Conservation (phyloP, 306 rosid genomes). For the Ochetophila trinervis region DNA sequence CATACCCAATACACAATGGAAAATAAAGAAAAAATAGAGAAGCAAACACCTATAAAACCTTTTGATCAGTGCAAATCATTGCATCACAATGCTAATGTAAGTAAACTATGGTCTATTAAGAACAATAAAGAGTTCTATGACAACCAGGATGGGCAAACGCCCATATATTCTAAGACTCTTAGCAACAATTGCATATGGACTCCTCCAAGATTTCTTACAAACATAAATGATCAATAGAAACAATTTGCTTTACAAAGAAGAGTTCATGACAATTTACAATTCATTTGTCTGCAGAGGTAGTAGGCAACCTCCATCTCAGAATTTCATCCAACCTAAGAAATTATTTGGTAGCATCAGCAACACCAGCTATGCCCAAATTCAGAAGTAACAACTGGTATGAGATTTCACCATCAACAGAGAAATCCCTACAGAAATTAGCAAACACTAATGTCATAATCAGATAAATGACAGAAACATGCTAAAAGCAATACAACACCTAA, state of each 20-base stretch:
- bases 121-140: constrained; percentile 17
- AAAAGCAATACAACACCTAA: neutral
- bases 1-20: neutral
- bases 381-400: constrained; percentile 32
- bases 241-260: constrained; percentile 56
- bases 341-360: constrained; percentile 35
- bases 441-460: constrained; percentile 12
- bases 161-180: constrained; percentile 28
- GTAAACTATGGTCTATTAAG: constrained; percentile 9
- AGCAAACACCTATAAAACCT: neutral
- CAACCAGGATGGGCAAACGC: constrained; percentile 17
- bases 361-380: constrained; percentile 38
- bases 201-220: constrained; percentile 38
- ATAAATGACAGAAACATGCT: neutral
- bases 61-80: neutral
- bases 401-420: constrained; percentile 25
- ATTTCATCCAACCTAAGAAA: constrained; percentile 31
- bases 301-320: constrained; percentile 37
- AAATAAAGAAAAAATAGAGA: neutral
- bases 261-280: constrained; percentile 49
- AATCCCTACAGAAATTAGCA: constrained; percentile 17
- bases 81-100: neutral
- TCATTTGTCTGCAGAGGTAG: constrained; percentile 32
- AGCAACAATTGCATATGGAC: constrained; percentile 31
- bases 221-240: constrained; percentile 40